Evolutionary conservation across 2,329 filamentous ascomycete genomes (phyloP).

Genomic region (Neocucurbitaria cava): DNA sequence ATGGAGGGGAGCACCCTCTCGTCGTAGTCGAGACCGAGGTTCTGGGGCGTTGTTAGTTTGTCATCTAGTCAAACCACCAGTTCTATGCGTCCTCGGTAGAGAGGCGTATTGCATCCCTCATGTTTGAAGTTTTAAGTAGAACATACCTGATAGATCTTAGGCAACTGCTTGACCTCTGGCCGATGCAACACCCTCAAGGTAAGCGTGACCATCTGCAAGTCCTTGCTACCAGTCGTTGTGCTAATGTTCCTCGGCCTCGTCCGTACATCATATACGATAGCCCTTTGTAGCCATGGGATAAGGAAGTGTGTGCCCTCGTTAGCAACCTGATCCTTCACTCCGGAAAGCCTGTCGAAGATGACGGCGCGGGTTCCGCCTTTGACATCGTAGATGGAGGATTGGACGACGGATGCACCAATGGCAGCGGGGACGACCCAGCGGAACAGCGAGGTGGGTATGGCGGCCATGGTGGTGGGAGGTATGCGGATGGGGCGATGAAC

Average conservation of each 20-base stretch:
- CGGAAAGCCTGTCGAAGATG: slow-evolving; percentile 93
- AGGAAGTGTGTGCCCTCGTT: slow-evolving; percentile 98
- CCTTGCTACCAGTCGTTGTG: slow-evolving; percentile 97
- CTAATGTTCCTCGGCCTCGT: slow-evolving; percentile 97
- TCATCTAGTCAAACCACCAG: background rate
- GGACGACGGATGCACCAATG: slow-evolving; percentile 70
- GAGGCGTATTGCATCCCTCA: too few species aligned
- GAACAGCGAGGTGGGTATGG: slow-evolving; percentile 44
- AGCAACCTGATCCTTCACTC: slow-evolving; percentile 90
- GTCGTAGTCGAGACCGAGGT: slow-evolving; percentile 97
- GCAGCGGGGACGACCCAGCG: slow-evolving; percentile 74
- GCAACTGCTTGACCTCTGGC: slow-evolving; percentile 88
- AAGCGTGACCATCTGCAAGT: slow-evolving; percentile 99
- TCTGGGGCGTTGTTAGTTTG: slow-evolving; percentile 60
- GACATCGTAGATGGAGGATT: slow-evolving; percentile 94
- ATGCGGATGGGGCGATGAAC: slow-evolving; percentile 24
- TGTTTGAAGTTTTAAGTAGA: background rate
- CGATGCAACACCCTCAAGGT: slow-evolving; percentile 94
- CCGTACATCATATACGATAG: slow-evolving; percentile 94
- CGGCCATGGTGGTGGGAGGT: slow-evolving; percentile 36
- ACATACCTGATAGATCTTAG: slow-evolving; percentile 96
- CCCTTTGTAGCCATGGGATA: slow-evolving; percentile 92
- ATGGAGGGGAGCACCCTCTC: slow-evolving; percentile 65
- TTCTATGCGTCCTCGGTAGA: background rate
- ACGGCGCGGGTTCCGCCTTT: slow-evolving; percentile 92